A percentile compares a stretch with the other conserved stretches of the same genome.
phyloP scores from a whole-genome alignment of 2,329 filamentous ascomycete species.

The Cercospora sesami region DNA sequence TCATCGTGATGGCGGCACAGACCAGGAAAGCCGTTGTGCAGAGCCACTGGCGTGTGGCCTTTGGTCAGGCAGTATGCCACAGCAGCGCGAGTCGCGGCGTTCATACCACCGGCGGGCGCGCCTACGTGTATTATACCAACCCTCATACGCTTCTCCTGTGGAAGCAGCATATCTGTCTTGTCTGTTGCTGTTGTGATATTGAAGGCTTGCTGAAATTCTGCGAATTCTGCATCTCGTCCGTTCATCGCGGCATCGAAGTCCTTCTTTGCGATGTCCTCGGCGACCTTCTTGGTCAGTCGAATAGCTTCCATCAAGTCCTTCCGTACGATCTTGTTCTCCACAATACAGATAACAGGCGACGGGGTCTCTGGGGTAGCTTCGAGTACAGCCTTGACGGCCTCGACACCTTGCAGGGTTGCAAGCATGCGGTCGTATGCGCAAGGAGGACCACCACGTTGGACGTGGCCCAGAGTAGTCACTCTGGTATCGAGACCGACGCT shows the following conservation, averaged over 20 bases:
- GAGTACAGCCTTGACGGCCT: conserved; percentile 87
- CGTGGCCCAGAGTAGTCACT: conserved; percentile 92
- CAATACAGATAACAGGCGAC: conserved; percentile 93
- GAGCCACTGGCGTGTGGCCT: conserved; percentile 88
- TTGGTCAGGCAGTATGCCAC: conserved; percentile 89
- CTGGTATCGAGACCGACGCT: conserved; percentile 84
- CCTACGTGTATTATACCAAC: conserved; percentile 97
- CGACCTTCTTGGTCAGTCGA: conserved; percentile 77
- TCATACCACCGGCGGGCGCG: conserved; percentile 96
- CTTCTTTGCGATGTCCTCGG: conserved; percentile 76
- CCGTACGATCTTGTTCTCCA: conserved; percentile 94
- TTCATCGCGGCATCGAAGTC: conserved; percentile 87
- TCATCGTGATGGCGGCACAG: conserved; percentile 88
- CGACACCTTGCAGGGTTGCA: conserved; percentile 87
- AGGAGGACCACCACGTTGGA: conserved; percentile 90
- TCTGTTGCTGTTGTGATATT: conserved; percentile 85
- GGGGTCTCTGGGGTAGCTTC: conserved; percentile 85
- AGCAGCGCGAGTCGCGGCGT: conserved; percentile 88
- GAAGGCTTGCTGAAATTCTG: conserved; percentile 87
- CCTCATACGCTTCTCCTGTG: conserved; percentile 77
- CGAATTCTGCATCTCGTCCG: conserved; percentile 88
- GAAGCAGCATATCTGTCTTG: conserved; percentile 66
- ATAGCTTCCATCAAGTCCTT: conserved; percentile 90
- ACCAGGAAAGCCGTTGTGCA: conserved; percentile 96
- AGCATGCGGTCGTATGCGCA: conserved; percentile 95